phyloP scores from a whole-genome alignment of 1,284 basidiomycete species.

The Ustilago esculenta region DNA sequence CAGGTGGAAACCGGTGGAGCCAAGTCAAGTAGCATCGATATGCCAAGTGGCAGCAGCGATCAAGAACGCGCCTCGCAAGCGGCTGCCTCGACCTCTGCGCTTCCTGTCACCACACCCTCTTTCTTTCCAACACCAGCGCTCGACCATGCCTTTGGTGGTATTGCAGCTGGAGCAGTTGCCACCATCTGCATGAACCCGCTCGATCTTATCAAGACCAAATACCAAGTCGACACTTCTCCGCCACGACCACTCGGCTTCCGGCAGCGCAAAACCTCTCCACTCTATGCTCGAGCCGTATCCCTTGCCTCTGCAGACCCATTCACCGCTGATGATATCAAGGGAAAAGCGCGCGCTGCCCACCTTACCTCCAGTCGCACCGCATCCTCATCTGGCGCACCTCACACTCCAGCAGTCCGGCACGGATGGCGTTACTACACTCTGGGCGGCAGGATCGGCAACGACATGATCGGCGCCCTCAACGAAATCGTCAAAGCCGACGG shows the following conservation, averaged over 20 bases:
- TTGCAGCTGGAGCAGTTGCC: slow-evolving; percentile 90
- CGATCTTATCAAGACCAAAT: slow-evolving; percentile 93
- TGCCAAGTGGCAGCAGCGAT: slow-evolving; percentile 18
- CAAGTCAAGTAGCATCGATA: slow-evolving; percentile 15
- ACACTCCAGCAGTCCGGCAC: slow-evolving; percentile 2
- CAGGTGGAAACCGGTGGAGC: slow-evolving; percentile 1
- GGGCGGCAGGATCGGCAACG: slow-evolving; percentile 70
- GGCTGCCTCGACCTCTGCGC: slow-evolving; percentile 2
- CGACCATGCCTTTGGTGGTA: slow-evolving; percentile 93
- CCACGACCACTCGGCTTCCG: slow-evolving; percentile 29
- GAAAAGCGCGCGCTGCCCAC: slow-evolving; percentile 27
- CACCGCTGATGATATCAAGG: slow-evolving; percentile 17
- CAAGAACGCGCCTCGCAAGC: slow-evolving; percentile 20
- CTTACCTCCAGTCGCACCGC: background rate
- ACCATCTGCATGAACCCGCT: slow-evolving; percentile 98
- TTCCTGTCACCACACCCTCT: slow-evolving; percentile 19
- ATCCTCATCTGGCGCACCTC: slow-evolving; percentile 6
- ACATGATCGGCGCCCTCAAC: slow-evolving; percentile 78
- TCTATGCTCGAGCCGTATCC: slow-evolving; percentile 9
- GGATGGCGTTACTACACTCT: slow-evolving; percentile 49
- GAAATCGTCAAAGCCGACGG: slow-evolving; percentile 82
- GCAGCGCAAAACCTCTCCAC: background rate
- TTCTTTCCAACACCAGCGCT: slow-evolving; percentile 62
- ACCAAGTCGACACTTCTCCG: slow-evolving; percentile 74
- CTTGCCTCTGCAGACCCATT: slow-evolving; percentile 1